These are phyloP conservation scores for Albatrellus sp. DNA, from an alignment of 1,284 basidiomycete genomes.

Conservation along the genomic window DNA sequence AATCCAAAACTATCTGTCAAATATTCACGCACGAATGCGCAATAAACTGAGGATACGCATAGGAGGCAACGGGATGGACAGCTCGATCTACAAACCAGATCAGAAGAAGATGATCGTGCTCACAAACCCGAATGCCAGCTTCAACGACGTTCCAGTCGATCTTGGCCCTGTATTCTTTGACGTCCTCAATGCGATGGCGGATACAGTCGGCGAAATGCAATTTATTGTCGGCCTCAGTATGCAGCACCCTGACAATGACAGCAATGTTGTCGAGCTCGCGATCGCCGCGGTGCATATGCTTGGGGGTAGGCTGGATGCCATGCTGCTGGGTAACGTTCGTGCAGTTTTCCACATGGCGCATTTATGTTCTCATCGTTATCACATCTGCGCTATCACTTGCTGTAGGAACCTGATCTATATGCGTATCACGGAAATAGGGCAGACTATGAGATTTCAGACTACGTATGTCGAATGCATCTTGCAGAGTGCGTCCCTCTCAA, in stretches of 20 bases:
- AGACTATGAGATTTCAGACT: neutral
- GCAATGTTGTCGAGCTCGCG: neutral
- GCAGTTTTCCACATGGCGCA: neutral
- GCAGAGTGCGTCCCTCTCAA: neutral
- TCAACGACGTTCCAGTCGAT: neutral
- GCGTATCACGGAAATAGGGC: neutral
- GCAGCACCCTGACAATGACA: neutral
- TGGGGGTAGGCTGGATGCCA: neutral
- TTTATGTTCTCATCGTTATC: no score
- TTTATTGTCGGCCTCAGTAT: neutral
- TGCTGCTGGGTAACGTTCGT: constrained; percentile 1
- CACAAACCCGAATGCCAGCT: neutral
- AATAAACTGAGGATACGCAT: neutral
- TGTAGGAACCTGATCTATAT: constrained; percentile 1
- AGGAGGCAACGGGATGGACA: constrained; percentile 1
- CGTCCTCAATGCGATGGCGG: neutral
- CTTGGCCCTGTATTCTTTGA: constrained; percentile 1
- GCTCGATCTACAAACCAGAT: neutral
- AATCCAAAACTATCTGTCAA: constrained; percentile 2
- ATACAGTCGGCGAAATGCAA: neutral
- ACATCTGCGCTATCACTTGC: no score
- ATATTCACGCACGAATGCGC: neutral
- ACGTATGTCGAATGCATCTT: neutral
- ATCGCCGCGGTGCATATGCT: neutral
- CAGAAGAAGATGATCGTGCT: neutral